Percentiles rank a stretch among this genome's conserved stretches.
Conservation (phyloP, 345 rosid genomes). For the Salix brachista region DNA sequence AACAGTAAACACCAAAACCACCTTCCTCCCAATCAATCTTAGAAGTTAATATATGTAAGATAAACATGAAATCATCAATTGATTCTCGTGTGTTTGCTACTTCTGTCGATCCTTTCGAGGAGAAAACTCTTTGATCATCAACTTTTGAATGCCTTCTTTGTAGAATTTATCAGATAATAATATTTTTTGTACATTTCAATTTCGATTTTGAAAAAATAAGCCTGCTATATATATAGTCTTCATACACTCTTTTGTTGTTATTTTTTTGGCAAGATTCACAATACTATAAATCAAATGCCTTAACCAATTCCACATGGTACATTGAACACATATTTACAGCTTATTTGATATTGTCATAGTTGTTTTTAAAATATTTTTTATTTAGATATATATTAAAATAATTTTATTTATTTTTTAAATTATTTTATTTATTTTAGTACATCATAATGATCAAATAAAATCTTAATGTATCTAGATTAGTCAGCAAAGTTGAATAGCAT, state of each 20-base stretch:
- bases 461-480: no score
- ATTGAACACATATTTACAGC: no score
- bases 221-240: neutral
- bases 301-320: neutral
- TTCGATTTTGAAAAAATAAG: no score
- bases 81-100: neutral
- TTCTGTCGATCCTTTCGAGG: neutral
- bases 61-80: neutral
- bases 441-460: no score
- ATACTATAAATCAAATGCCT: neutral
- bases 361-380: no score
- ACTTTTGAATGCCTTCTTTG: neutral
- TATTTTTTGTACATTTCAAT: no score
- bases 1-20: neutral
- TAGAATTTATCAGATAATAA: neutral
- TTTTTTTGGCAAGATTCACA: neutral
- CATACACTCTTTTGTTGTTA: neutral
- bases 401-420: no score
- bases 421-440: no score
- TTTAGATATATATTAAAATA: no score
- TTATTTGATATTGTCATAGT: no score
- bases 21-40: neutral
- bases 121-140: neutral
- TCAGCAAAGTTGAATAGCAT: no score
- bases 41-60: neutral